Evolutionary conservation across 2,329 filamentous ascomycete species (phyloP).

Genomic region (Aphanoascus verrucosus): DNA sequence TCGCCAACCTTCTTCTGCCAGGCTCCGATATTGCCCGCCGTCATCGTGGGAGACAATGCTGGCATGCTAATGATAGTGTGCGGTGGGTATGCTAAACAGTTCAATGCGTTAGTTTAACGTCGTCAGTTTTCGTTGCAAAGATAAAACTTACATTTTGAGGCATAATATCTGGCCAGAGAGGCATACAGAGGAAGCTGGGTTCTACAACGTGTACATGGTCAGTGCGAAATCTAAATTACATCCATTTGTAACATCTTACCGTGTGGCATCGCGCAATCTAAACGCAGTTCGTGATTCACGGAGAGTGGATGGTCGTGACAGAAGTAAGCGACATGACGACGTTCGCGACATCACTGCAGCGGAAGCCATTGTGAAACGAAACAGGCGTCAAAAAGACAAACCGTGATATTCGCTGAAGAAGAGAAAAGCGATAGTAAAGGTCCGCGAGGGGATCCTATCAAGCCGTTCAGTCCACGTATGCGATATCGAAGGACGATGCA

Average conservation of each 20-base stretch:
- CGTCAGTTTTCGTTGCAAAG: not conserved
- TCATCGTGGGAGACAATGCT: slow-evolving; percentile 95
- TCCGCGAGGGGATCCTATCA: not conserved
- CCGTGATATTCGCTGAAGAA: not conserved
- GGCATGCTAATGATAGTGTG: slow-evolving; percentile 98
- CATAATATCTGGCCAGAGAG: slow-evolving; percentile 56
- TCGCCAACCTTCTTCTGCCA: slow-evolving; percentile 99
- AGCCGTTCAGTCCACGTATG: slow-evolving; percentile 1
- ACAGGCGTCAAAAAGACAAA: not conserved
- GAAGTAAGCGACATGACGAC: slow-evolving; percentile 32
- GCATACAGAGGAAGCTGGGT: slow-evolving; percentile 44
- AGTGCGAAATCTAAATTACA: not conserved
- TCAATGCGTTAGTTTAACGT: not conserved
- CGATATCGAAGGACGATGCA: not conserved
- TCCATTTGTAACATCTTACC: slow-evolving; percentile 24
- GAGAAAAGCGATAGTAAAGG: slow-evolving; percentile 1
- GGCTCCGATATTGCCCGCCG: slow-evolving; percentile 82
- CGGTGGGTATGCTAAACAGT: slow-evolving; percentile 69
- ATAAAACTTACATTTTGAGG: slow-evolving; percentile 51
- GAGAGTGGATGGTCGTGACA: slow-evolving; percentile 34
- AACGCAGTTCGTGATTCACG: slow-evolving; percentile 37
- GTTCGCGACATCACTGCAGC: slow-evolving; percentile 40
- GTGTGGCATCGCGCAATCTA: slow-evolving; percentile 34
- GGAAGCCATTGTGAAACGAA: slow-evolving; percentile 25
- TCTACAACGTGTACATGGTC: slow-evolving; percentile 19